Percentiles rank a stretch among this genome's conserved stretches.
These are phyloP conservation scores for Fusarium sp. DNA, from an alignment of 2,329 filamentous ascomycete genomes.

Conservation along the genomic window DNA sequence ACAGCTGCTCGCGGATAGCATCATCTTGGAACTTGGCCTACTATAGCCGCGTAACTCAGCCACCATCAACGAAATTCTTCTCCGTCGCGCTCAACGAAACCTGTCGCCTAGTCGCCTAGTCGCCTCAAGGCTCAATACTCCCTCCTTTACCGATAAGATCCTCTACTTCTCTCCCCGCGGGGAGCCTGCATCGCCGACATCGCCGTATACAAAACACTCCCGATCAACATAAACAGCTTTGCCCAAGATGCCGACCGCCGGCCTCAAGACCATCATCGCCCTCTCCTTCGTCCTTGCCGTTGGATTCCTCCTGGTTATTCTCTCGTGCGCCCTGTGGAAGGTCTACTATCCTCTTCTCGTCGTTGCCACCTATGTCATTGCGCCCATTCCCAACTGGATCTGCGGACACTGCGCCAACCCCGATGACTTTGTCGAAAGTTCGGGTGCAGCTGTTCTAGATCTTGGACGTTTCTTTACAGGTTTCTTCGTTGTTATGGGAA, in stretches of 20 bases:
- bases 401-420: slow-evolving; percentile 88
- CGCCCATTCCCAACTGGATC: slow-evolving; percentile 96
- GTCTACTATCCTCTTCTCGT: slow-evolving; percentile 96
- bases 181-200: slow-evolving; percentile 24
- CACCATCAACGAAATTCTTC: slow-evolving; percentile 24
- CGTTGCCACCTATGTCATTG: slow-evolving; percentile 93
- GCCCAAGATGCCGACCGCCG: slow-evolving; percentile 77
- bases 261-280: slow-evolving; percentile 98
- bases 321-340: slow-evolving; percentile 94
- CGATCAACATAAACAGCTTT: slow-evolving; percentile 11
- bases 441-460: slow-evolving; percentile 87
- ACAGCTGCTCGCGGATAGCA: slow-evolving; percentile 41
- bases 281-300: slow-evolving; percentile 99
- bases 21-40: slow-evolving; percentile 39
- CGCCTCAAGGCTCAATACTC: background rate
- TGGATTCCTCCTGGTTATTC: slow-evolving; percentile 98
- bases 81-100: slow-evolving; percentile 2
- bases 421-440: slow-evolving; percentile 93
- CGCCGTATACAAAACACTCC: slow-evolving; percentile 11
- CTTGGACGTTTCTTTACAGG: slow-evolving; percentile 94
- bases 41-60: slow-evolving; percentile 41
- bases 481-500: slow-evolving; percentile 96
- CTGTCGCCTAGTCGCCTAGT: background rate
- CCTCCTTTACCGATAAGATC: slow-evolving; percentile 1
- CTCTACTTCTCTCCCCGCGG: slow-evolving; percentile 16